Conservation (phyloP, 345 rosid genomes). For the Salix udensis region DNA sequence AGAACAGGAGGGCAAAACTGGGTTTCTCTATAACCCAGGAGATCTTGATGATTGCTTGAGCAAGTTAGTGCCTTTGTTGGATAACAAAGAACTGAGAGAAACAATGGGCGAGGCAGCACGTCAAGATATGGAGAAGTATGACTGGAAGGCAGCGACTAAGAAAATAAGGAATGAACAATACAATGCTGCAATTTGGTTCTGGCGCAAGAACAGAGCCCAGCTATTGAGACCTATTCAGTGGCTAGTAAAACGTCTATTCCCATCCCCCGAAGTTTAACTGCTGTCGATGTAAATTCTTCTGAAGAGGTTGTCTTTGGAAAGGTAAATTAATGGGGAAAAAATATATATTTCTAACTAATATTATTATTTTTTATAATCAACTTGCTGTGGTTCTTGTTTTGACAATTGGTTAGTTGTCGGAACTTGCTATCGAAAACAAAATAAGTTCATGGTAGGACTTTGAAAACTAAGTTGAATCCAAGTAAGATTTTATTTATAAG, state of each 20-base stretch:
- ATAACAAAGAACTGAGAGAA: slow-evolving; percentile 54
- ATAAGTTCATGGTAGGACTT: no score
- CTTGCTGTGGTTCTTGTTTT: no score
- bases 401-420: no score
- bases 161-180: slow-evolving; percentile 88
- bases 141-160: slow-evolving; percentile 90
- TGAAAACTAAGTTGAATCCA: no score
- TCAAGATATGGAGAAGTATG: slow-evolving; percentile 80
- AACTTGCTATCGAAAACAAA: no score
- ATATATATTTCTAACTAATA: no score
- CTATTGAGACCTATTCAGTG: slow-evolving; percentile 72
- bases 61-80: slow-evolving; percentile 55
- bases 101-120: slow-evolving; percentile 82
- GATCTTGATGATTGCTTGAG: slow-evolving; percentile 79
- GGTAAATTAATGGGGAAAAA: neutral
- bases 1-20: slow-evolving; percentile 83
- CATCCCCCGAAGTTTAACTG: slow-evolving; percentile 47
- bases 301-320: neutral
- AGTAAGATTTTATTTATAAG: no score
- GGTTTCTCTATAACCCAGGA: slow-evolving; percentile 72
- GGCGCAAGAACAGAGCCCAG: slow-evolving; percentile 77
- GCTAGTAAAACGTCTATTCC: slow-evolving; percentile 63
- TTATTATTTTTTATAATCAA: no score
- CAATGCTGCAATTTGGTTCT: slow-evolving; percentile 94
- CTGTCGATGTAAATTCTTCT: slow-evolving; percentile 9